Base-by-base conservation (phyloP, 1,139 yeast species). In the Suhomyces terraborum region DNA sequence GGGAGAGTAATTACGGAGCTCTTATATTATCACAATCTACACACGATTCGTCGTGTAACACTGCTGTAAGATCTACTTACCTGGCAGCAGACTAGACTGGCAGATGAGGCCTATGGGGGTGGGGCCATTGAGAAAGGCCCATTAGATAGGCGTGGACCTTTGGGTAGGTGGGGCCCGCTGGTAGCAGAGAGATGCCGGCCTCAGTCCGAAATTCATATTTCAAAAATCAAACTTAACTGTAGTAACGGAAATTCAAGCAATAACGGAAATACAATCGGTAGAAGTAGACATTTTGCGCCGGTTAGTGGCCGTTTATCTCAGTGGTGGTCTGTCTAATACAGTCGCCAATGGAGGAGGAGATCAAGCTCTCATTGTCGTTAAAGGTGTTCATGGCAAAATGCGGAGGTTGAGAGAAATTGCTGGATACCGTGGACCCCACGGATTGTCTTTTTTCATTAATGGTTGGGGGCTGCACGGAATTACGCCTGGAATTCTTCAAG, bases 271-370 rank as follows among this genome's bases (percentile, higher is more conserved):
- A 37, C 41, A 38, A 33, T 25, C 36, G 13, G 26, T 14, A 33
- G 34, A 33, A 32, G 26, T 23, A 38, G 31, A 38, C 22, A 24
- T 24, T 24, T 32, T 23, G 20, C 21, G n/a, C n/a, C n/a, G 21
- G 24, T 42, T 53, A 59, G 36, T 55, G 56, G 36, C 67, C 66
- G 43, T 61, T 62, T 29, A 70, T 60, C 53, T 69, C 74, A 10
- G 71, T 66, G 31, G 66, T 64, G 35, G 68, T 55, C 47, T 63
- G 66, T 49, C 73, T 61, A 40, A 70, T 55, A 47, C 73, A 68
- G 42, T 70, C 75, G 28, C 70, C 75, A 32, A 69, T 62, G 4
- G 73, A 63, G 17, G 66, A 56, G 23, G 70, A 65, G 17, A 70
- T 59, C 35, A 70, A 61, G 49, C 73, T 68, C 43, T 68, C 75